Base-by-base conservation (phyloP, 768 basidiomycete species). In the Crucibulum laeve region DNA sequence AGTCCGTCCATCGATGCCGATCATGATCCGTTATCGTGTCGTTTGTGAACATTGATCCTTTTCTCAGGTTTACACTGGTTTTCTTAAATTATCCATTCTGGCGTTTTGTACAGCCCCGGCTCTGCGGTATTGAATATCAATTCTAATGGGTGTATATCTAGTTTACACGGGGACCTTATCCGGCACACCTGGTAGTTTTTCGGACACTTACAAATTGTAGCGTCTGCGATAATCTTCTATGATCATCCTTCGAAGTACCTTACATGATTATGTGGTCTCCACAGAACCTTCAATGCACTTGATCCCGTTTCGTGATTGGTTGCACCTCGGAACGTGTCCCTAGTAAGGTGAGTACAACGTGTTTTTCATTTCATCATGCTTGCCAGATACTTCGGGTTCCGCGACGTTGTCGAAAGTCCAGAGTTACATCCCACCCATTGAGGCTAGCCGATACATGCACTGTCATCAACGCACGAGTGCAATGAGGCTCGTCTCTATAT, bases 291-390 rank as follows among this genome's bases (percentile, higher is more conserved):
- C 25, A 24, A 19, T 38, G 14, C 19, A 40, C 18, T 39, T 6
- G 23, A n/a, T 33, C 28, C 22, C 13, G 11, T 23, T 32, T 10
- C 5, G 14, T 25, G 24, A 37, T 37, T n/a, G 18, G 21, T 18
- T 35, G 24, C 24, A 25, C 46, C 39, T 49, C 43, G 43, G 44
- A 49, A 49, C 47, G 47, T 49, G 47, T 49, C 7, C 35, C 18
- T 36, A 8, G 35, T 19, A 36, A 8, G 18, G 18, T 17, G 18
- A 30, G 8, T 42, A 33, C 49, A 50, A 47, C 49, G 49, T 50
- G 49, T 43, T 35, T 24, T 43, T 47, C 49, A 38, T 44, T 45
- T 34, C 40, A 19, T 33, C 26, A 34, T 42, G 18, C 15, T 17
- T 15, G 4, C 30, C 14, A 8, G 19, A 43, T 18, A 38, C 30